A percentile compares a stretch with the other conserved stretches of the same genome.
Conservation (phyloP, 2,329 filamentous ascomycete genomes). For the Boeremia exigua region DNA sequence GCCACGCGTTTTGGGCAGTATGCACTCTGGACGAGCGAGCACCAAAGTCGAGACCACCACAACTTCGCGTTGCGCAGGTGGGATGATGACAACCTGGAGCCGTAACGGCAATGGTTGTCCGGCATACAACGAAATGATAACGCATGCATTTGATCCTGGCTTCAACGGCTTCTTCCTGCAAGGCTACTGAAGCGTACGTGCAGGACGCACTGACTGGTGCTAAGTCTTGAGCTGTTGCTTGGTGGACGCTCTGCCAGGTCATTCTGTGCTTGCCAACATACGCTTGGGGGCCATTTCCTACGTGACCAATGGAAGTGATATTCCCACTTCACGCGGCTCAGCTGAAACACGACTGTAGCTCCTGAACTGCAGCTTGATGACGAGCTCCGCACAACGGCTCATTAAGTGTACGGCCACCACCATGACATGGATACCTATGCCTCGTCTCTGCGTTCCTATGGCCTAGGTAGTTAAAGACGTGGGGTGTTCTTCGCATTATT, state of each 20-base stretch:
- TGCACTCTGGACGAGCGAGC: constrained; percentile 16
- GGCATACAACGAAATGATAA: constrained; percentile 13
- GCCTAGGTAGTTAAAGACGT: constrained; percentile 17
- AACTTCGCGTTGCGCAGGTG: background rate
- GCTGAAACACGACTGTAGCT: constrained; percentile 27
- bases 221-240: constrained; percentile 36
- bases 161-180: constrained; percentile 25
- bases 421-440: constrained; percentile 15
- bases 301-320: constrained; percentile 27
- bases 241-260: constrained; percentile 40
- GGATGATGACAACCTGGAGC: constrained; percentile 7
- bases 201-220: constrained; percentile 33
- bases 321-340: constrained; percentile 8
- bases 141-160: constrained; percentile 23
- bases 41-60: background rate
- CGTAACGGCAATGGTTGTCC: background rate
- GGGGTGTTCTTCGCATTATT: background rate
- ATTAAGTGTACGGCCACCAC: constrained; percentile 7
- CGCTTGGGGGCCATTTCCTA: constrained; percentile 21
- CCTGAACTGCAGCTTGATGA: constrained; percentile 19
- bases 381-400: constrained; percentile 18
- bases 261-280: constrained; percentile 31
- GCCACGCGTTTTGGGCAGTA: background rate
- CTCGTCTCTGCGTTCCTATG: constrained; percentile 18
- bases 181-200: constrained; percentile 16